Evolutionary conservation across 2,329 filamentous ascomycete genomes (phyloP).

Genomic region (Fusarium praegraminearum): DNA sequence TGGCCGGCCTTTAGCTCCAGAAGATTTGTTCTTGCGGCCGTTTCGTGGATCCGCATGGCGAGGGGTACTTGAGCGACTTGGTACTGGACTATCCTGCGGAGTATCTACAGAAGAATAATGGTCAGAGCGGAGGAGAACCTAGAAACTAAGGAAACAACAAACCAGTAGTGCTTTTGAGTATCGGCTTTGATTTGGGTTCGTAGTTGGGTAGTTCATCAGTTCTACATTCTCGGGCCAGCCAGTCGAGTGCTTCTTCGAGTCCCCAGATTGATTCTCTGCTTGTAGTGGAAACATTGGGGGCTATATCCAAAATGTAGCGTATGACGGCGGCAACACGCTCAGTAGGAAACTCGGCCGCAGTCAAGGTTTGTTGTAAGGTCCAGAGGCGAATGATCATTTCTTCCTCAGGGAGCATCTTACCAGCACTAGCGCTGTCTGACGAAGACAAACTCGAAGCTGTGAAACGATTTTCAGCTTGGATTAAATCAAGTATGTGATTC

Average conservation of each 20-base stretch:
- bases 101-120: slow-evolving; percentile 54
- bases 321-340: slow-evolving; percentile 73
- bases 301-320: slow-evolving; percentile 74
- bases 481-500: slow-evolving; percentile 80
- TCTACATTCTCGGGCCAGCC: slow-evolving; percentile 83
- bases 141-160: slow-evolving; percentile 16
- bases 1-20: slow-evolving; percentile 42
- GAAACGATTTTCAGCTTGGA: slow-evolving; percentile 73
- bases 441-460: slow-evolving; percentile 61
- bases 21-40: slow-evolving; percentile 52
- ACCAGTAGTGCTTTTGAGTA: slow-evolving; percentile 54
- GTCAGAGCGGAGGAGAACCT: slow-evolving; percentile 15
- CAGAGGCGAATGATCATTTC: slow-evolving; percentile 84
- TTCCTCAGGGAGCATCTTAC: slow-evolving; percentile 76
- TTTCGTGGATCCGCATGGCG: slow-evolving; percentile 49
- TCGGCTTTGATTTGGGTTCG: slow-evolving; percentile 58
- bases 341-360: slow-evolving; percentile 75
- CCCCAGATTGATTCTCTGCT: slow-evolving; percentile 82
- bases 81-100: slow-evolving; percentile 61
- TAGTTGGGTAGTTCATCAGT: slow-evolving; percentile 79
- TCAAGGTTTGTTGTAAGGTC: slow-evolving; percentile 81
- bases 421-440: slow-evolving; percentile 58
- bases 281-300: slow-evolving; percentile 67
- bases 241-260: slow-evolving; percentile 87
- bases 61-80: slow-evolving; percentile 65